Conservation (phyloP, 1,139 yeast species). For the Debaryomyces fabryi region DNA sequence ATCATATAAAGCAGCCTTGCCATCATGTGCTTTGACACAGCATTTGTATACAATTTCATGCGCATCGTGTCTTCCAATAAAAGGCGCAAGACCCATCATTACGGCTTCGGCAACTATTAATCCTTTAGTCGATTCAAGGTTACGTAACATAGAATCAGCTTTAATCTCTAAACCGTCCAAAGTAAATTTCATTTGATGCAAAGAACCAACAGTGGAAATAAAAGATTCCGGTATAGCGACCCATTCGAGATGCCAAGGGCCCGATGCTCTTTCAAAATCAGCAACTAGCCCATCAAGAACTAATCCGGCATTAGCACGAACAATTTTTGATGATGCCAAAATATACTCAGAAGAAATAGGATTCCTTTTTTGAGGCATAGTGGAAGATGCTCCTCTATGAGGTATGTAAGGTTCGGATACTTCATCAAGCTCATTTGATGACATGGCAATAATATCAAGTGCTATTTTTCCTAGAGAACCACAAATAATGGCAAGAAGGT, state of each 20-base stretch:
- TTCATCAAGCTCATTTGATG: too few species aligned
- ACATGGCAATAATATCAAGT: too few species aligned
- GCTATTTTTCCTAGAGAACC: background rate
- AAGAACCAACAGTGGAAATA: background rate
- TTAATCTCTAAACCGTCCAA: background rate
- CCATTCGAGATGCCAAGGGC: background rate
- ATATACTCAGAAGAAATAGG: too few species aligned
- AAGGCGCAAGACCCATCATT: conserved; percentile 2
- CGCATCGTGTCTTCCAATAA: background rate
- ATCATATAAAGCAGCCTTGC: background rate
- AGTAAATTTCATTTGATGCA: background rate
- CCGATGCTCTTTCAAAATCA: background rate
- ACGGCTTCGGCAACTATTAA: conserved; percentile 4
- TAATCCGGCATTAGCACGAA: too few species aligned
- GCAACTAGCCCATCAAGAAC: background rate
- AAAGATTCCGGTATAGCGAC: background rate
- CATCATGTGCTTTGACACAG: background rate
- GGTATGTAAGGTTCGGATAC: too few species aligned
- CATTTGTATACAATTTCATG: background rate
- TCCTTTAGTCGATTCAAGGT: background rate
- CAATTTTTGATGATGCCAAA: too few species aligned
- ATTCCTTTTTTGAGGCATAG: too few species aligned
- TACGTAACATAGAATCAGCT: background rate
- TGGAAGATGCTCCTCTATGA: too few species aligned
- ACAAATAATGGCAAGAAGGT: background rate